phyloP scores from a whole-genome alignment of 495 filamentous ascomycete species.

The Penicillium maclennaniae region DNA sequence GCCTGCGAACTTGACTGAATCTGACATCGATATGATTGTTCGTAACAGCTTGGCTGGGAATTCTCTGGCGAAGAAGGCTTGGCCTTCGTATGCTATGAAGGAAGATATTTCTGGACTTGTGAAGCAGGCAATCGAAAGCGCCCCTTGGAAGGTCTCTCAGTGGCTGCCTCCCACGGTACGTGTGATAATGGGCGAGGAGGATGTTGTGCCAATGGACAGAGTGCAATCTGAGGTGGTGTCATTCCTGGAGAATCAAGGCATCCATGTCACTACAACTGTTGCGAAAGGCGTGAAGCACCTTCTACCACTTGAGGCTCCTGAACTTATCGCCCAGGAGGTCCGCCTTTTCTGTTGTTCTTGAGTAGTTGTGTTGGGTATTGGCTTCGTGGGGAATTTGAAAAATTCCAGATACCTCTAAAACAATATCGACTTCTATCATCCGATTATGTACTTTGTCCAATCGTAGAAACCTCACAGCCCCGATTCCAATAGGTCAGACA shows the following conservation, averaged over 20 bases:
- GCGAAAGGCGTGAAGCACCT: conserved; percentile 5
- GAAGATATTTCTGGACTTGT: conserved; percentile 31
- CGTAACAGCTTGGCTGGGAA: conserved; percentile 31
- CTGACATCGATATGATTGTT: conserved; percentile 23
- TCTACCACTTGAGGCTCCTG: conserved; percentile 1
- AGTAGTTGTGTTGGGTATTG: not conserved
- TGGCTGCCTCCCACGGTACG: too few relatives aligned
- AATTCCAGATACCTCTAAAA: not conserved
- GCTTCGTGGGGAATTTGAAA: not conserved
- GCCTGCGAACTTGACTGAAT: conserved; percentile 10
- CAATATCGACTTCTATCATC: not conserved
- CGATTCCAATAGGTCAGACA: conserved; percentile 65
- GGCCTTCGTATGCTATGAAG: conserved; percentile 38
- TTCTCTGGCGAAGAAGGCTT: conserved; percentile 30
- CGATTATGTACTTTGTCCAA: not conserved
- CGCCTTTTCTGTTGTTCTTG: not conserved
- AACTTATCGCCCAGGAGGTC: not conserved
- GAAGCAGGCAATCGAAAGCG: not conserved
- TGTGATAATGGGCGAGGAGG: conserved; percentile 29
- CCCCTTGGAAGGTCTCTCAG: too few relatives aligned
- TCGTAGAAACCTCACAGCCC: conserved; percentile 7
- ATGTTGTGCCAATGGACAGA: conserved; percentile 31
- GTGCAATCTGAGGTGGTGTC: conserved; percentile 26
- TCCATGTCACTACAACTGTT: conserved; percentile 5
- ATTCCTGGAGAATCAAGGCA: conserved; percentile 11